Evolutionary conservation across 73 alveolate species (phyloP).

Genomic region (Halteria grandinella): DNA sequence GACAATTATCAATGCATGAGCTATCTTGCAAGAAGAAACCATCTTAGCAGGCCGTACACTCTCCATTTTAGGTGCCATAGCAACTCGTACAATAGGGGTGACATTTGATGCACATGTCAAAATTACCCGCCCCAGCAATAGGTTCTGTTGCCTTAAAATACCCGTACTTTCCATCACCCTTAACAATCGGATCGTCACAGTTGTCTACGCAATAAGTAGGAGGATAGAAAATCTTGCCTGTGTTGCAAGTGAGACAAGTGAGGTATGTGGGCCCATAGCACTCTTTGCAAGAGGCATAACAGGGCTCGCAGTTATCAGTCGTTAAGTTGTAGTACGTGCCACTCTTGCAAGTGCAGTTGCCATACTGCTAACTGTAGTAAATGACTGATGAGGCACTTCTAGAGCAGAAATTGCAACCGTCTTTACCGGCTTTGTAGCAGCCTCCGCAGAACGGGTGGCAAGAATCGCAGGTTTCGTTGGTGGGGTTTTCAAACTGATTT

Average conservation of each 20-base stretch:
- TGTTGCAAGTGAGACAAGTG: slow-evolving; percentile 15
- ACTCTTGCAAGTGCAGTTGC: slow-evolving; percentile 8
- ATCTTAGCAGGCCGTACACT: slow-evolving; percentile 1
- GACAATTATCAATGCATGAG: slow-evolving; percentile 3
- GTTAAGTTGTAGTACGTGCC: not conserved
- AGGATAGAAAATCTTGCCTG: not conserved
- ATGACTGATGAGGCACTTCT: not conserved
- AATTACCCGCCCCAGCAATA: not conserved
- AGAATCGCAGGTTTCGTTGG: not conserved
- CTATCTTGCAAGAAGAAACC: not conserved
- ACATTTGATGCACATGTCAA: not conserved
- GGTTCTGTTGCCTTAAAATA: not conserved
- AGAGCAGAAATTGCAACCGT: slow-evolving; percentile 1
- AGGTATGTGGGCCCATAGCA: slow-evolving; percentile 9
- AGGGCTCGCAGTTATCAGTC: not conserved
- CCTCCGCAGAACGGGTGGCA: not conserved
- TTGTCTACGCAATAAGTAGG: not conserved
- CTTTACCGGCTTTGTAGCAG: slow-evolving; percentile 8
- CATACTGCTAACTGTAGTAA: not conserved
- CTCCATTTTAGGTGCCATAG: not conserved
- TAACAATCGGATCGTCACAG: slow-evolving; percentile 1
- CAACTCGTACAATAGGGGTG: slow-evolving; percentile 25
- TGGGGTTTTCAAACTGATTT: not conserved
- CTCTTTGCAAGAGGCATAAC: slow-evolving; percentile 3
- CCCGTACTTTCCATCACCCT: not conserved